A percentile compares a stretch with the other conserved stretches of the same genome.
Conservation (phyloP, 768 basidiomycete genomes). For the Kwoniella bestiolae region DNA sequence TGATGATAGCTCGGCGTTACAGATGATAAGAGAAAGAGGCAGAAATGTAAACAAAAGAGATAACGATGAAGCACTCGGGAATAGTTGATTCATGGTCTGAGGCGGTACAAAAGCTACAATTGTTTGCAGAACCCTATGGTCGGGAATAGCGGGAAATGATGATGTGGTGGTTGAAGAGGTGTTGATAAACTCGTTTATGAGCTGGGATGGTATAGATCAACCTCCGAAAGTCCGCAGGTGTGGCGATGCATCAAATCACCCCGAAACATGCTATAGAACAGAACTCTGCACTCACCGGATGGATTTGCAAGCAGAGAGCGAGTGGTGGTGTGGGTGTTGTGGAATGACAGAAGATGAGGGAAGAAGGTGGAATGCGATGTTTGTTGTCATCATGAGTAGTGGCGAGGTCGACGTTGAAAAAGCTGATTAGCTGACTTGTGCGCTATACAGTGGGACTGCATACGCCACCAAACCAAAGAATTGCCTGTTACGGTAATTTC, state of each 20-base stretch:
- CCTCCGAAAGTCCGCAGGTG: conserved; percentile 20
- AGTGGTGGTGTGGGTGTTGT: background rate
- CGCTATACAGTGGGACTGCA: background rate
- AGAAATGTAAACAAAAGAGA: conserved; percentile 3
- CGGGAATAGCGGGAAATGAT: background rate
- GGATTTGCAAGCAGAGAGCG: background rate
- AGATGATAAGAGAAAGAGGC: conserved; percentile 24
- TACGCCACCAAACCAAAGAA: background rate
- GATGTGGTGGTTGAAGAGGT: conserved; percentile 4
- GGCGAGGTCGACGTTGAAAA: conserved; percentile 9
- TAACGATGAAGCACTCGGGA: conserved; percentile 16
- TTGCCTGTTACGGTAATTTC: conserved; percentile 7
- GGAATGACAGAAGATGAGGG: background rate
- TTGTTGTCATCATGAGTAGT: conserved; percentile 1
- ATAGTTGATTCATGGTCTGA: conserved; percentile 7
- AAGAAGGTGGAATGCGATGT: background rate
- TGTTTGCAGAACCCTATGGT: too few species aligned
- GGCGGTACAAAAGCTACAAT: too few species aligned
- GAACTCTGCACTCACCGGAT: conserved; percentile 8
- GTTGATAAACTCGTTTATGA: background rate
- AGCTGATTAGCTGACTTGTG: background rate
- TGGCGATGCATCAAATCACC: background rate
- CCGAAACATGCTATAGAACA: background rate
- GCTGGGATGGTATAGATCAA: background rate
- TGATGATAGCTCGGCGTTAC: conserved; percentile 30